A percentile compares a stretch with the other conserved stretches of the same genome.
Evolutionary conservation across 192 early-diverging fungal genomes (phyloP).

Genomic region (Oehlia diaphana): DNA sequence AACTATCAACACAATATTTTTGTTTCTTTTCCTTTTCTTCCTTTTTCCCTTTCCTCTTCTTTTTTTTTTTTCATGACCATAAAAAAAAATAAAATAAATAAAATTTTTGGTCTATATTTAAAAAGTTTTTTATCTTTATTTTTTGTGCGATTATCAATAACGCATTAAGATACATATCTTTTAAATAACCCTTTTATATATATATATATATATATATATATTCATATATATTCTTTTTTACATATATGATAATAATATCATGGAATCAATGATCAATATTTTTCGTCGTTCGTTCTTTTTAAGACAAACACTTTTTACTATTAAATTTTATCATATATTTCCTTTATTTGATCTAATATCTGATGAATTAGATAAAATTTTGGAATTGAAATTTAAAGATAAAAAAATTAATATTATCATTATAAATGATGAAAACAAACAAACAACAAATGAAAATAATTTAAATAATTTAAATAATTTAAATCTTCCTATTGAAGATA

Average conservation of each 20-base stretch:
- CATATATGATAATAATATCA: not conserved
- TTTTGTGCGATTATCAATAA: not conserved
- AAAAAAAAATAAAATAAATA: too few relatives aligned
- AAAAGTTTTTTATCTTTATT: not conserved
- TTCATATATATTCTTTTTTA: too few relatives aligned
- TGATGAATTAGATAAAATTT: not conserved
- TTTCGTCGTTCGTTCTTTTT: not conserved
- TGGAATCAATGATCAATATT: not conserved
- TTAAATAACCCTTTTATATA: too few relatives aligned
- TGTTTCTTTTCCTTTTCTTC: too few relatives aligned
- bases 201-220: too few relatives aligned
- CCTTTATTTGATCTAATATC: not conserved
- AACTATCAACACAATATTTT: too few relatives aligned
- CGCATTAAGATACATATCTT: not conserved
- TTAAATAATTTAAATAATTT: not conserved
- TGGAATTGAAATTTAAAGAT: not conserved
- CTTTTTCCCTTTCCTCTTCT: too few relatives aligned
- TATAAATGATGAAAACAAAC: not conserved
- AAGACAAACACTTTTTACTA: not conserved
- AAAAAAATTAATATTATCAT: not conserved
- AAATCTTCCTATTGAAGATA: not conserved
- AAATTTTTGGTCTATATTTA: too few relatives aligned
- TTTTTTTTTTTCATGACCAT: too few relatives aligned
- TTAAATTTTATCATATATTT: not conserved
- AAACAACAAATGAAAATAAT: not conserved